phyloP scores from a whole-genome alignment of 441 rosid species.

The Daphne laureola region DNA sequence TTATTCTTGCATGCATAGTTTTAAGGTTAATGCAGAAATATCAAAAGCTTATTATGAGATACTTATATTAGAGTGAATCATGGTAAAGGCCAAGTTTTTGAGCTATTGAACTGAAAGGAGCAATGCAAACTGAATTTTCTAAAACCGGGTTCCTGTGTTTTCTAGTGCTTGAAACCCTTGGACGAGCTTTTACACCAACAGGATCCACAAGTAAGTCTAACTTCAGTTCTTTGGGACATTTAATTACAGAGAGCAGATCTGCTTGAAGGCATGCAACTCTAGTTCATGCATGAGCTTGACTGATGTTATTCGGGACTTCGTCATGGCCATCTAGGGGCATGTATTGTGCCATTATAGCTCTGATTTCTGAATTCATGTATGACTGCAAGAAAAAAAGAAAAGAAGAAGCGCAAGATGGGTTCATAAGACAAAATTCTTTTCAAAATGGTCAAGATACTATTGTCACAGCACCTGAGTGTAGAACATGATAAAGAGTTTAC shows the following conservation, averaged over 20 bases:
- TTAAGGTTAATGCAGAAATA: no score
- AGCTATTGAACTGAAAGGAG: no score
- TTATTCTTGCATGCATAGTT: no score
- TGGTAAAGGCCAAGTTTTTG: no score
- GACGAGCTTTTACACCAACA: conserved; percentile 20
- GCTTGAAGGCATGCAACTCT: conserved; percentile 3
- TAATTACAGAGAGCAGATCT: conserved; percentile 6
- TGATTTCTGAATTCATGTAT: conserved; percentile 99
- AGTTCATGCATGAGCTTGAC: conserved; percentile 44
- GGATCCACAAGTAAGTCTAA: conserved; percentile 18
- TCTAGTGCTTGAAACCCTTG: no score
- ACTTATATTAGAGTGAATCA: no score
- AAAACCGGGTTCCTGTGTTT: no score
- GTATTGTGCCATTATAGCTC: conserved; percentile 99
- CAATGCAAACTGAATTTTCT: no score
- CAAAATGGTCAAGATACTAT: neutral
- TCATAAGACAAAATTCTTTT: neutral
- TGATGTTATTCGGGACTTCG: conserved; percentile 61
- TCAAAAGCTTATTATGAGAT: no score
- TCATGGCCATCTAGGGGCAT: conserved; percentile 96
- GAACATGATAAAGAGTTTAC: conserved; percentile 31
- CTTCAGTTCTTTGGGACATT: conserved; percentile 1
- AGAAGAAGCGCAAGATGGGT: neutral
- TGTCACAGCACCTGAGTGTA: neutral
- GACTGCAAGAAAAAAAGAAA: conserved; percentile 39